These are phyloP conservation scores for Hypoxylon subgilvum DNA, from an alignment of 495 filamentous ascomycete species.

Conservation along the genomic window DNA sequence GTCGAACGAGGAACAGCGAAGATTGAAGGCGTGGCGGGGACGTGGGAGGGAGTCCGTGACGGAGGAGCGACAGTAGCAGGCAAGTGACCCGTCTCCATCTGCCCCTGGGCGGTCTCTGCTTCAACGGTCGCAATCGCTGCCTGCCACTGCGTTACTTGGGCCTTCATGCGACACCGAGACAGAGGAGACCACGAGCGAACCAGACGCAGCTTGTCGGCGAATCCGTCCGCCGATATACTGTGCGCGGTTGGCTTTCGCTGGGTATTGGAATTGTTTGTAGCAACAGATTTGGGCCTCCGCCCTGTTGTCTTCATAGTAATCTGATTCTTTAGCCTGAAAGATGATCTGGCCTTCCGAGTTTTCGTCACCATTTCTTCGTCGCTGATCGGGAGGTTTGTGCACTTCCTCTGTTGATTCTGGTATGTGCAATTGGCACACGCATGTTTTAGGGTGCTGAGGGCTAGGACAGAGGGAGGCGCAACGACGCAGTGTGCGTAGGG, in stretches of 20 bases:
- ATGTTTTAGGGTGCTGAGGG: constrained; percentile 23
- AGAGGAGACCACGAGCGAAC: constrained; percentile 31
- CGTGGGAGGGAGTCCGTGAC: neutral
- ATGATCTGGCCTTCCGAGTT: constrained; percentile 16
- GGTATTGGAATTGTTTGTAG: neutral
- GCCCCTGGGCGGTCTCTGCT: constrained; percentile 14
- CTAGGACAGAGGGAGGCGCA: constrained; percentile 27
- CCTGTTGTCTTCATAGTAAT: constrained; percentile 1
- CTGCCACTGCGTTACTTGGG: constrained; percentile 38
- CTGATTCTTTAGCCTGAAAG: constrained; percentile 10
- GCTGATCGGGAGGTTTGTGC: constrained; percentile 30
- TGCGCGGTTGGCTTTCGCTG: constrained; percentile 10
- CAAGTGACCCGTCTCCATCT: neutral
- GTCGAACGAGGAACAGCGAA: neutral
- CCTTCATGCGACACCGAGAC: constrained; percentile 31
- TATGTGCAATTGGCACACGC: constrained; percentile 41
- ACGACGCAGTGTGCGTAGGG: constrained; percentile 34
- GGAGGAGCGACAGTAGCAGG: neutral
- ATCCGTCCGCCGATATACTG: constrained; percentile 15
- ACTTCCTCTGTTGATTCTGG: constrained; percentile 35
- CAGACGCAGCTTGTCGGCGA: constrained; percentile 35
- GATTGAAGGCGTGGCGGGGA: neutral
- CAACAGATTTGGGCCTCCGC: constrained; percentile 13
- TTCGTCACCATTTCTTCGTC: constrained; percentile 22
- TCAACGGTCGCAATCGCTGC: constrained; percentile 36